Conservation (phyloP, 2,329 filamentous ascomycete genomes). For the Hypoxylon sp. region DNA sequence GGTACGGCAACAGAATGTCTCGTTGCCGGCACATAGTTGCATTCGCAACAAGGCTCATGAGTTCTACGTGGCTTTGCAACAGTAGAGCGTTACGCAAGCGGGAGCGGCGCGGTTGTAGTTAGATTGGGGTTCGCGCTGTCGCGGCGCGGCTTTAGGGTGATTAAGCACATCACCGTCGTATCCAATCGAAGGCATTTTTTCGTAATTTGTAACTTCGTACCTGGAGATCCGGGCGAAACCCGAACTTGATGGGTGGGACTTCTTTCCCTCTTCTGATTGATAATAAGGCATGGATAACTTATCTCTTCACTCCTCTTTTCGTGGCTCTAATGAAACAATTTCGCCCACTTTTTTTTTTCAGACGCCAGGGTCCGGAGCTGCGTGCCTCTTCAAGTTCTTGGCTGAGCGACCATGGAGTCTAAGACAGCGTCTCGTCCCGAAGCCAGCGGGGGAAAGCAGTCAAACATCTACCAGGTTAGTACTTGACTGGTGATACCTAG, state of each 20-base stretch:
- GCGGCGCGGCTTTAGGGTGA: slow-evolving; percentile 5
- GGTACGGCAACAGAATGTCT: background rate
- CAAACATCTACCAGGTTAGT: slow-evolving; percentile 46
- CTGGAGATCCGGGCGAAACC: slow-evolving; percentile 18
- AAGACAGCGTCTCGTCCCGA: slow-evolving; percentile 26
- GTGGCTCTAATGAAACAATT: background rate
- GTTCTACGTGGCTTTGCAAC: slow-evolving; percentile 17
- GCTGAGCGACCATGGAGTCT: slow-evolving; percentile 30
- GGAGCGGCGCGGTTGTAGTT: slow-evolving; percentile 32
- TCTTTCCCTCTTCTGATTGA: background rate
- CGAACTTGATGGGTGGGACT: background rate
- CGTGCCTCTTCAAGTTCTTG: background rate
- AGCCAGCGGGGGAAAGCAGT: slow-evolving; percentile 30
- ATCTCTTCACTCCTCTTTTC: background rate
- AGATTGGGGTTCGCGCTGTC: slow-evolving; percentile 7
- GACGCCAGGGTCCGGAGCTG: background rate
- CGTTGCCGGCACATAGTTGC: background rate
- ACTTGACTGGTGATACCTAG: background rate
- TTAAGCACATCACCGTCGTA: slow-evolving; percentile 18
- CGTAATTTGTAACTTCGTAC: slow-evolving; percentile 29
- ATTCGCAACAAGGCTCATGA: slow-evolving; percentile 18
- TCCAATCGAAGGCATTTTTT: slow-evolving; percentile 26
- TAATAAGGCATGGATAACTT: slow-evolving; percentile 4
- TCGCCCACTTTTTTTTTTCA: background rate
- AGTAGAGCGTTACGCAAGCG: slow-evolving; percentile 22